phyloP scores from a whole-genome alignment of 495 filamentous ascomycete species.

The Talaromyces borbonicus region DNA sequence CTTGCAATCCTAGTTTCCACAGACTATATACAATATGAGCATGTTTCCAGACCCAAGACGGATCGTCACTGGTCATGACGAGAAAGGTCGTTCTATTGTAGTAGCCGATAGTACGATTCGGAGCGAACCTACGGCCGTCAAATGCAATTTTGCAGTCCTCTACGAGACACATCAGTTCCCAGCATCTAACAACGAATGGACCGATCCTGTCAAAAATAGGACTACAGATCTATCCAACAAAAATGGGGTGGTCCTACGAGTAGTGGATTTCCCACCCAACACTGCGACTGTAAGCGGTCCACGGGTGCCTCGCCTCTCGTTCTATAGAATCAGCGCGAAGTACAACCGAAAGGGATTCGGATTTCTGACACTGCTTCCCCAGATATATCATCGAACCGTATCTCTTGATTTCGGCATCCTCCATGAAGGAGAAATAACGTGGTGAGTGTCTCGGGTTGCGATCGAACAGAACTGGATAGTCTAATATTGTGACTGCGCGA shows the following conservation, averaged over 20 bases:
- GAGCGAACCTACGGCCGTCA: slow-evolving; percentile 2
- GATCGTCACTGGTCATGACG: slow-evolving; percentile 11
- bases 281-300: slow-evolving; percentile 10
- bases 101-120: slow-evolving; percentile 7
- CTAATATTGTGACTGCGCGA: background rate
- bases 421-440: slow-evolving; percentile 17
- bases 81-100: slow-evolving; percentile 6
- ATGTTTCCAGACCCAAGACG: slow-evolving; percentile 9
- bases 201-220: background rate
- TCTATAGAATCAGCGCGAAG: background rate
- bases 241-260: slow-evolving; percentile 6
- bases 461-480: background rate
- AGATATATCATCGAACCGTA: slow-evolving; percentile 49
- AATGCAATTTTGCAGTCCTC: slow-evolving; percentile 10
- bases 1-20: too few species aligned
- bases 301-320: too few species aligned
- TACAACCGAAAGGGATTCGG: too few species aligned
- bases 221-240: slow-evolving; percentile 8
- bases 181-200: slow-evolving; percentile 8
- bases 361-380: background rate
- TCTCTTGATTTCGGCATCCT: slow-evolving; percentile 58
- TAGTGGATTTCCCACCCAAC: slow-evolving; percentile 11
- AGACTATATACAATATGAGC: background rate
- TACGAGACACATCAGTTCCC: slow-evolving; percentile 11
- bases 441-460: background rate